Evolutionary conservation across 495 filamentous ascomycete genomes (phyloP).

Genomic region (Xylaria castorea): DNA sequence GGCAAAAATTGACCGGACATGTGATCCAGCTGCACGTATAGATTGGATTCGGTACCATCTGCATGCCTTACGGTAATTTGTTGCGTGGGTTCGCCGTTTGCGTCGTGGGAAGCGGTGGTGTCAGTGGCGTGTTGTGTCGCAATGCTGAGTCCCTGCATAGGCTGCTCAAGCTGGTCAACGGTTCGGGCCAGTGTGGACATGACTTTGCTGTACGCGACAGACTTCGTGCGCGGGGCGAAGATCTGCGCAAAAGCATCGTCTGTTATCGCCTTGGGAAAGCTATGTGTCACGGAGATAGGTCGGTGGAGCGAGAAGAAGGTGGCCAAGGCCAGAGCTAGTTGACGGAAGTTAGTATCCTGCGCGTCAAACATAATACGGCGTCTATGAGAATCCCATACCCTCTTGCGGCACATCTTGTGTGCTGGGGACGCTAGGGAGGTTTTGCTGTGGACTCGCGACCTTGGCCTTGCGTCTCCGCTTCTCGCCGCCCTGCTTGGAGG

Average conservation of each 20-base stretch:
- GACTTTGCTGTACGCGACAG: slow-evolving; percentile 65
- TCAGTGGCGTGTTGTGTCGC: slow-evolving; percentile 38
- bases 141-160: slow-evolving; percentile 51
- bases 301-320: slow-evolving; percentile 96
- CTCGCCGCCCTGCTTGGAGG: slow-evolving; percentile 49
- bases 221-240: slow-evolving; percentile 67
- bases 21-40: slow-evolving; percentile 53
- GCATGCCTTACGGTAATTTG: slow-evolving; percentile 55
- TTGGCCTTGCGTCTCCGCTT: slow-evolving; percentile 57
- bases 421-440: slow-evolving; percentile 73
- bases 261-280: slow-evolving; percentile 74
- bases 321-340: slow-evolving; percentile 80
- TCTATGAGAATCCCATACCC: slow-evolving; percentile 56
- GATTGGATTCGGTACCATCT: slow-evolving; percentile 55
- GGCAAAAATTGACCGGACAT: slow-evolving; percentile 70
- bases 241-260: slow-evolving; percentile 79
- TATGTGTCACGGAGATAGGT: slow-evolving; percentile 85
- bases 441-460: slow-evolving; percentile 34
- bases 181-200: slow-evolving; percentile 78
- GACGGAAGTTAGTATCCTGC: slow-evolving; percentile 27
- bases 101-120: slow-evolving; percentile 30
- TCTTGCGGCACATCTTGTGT: slow-evolving; percentile 78
- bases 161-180: slow-evolving; percentile 72
- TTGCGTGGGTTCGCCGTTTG: slow-evolving; percentile 42
- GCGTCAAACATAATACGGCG: background rate